A percentile compares a stretch with the other conserved stretches of the same genome.
Conservation (phyloP, 2,329 filamentous ascomycete genomes). For the Teratosphaeria viscida region DNA sequence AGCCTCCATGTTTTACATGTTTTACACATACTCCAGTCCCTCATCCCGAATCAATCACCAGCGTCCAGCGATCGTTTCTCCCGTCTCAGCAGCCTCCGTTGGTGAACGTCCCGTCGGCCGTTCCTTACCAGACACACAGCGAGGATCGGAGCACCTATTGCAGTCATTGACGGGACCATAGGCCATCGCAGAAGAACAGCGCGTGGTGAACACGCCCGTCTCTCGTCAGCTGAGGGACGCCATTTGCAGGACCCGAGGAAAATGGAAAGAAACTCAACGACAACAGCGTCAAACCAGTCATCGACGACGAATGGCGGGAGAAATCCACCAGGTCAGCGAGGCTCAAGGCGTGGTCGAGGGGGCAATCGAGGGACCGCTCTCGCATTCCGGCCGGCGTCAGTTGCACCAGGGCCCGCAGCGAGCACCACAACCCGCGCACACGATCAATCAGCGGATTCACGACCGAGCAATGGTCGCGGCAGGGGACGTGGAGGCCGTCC, state of each 20-base stretch:
- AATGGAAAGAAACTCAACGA: background rate
- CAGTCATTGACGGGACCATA: background rate
- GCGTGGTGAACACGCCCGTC: background rate
- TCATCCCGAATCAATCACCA: slow-evolving; percentile 3
- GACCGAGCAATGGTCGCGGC: slow-evolving; percentile 1
- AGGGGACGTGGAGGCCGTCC: slow-evolving; percentile 16
- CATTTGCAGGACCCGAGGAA: background rate
- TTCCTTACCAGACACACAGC: background rate
- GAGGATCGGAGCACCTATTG: background rate
- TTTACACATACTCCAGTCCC: background rate
- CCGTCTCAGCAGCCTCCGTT: slow-evolving; percentile 4
- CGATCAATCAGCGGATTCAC: slow-evolving; percentile 1
- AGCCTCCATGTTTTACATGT: slow-evolving; percentile 1
- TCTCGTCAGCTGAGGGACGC: background rate
- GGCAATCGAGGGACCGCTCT: slow-evolving; percentile 17
- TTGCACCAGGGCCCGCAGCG: slow-evolving; percentile 16
- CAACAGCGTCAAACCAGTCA: background rate
- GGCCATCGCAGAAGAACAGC: too few species aligned
- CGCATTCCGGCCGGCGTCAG: slow-evolving; percentile 22
- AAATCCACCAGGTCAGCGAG: slow-evolving; percentile 6
- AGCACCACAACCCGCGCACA: background rate
- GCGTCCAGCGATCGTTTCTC: background rate
- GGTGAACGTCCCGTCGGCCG: slow-evolving; percentile 4
- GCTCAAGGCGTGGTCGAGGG: slow-evolving; percentile 20
- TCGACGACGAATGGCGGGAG: background rate